Evolutionary conservation across 148 eudicot genomes (phyloP).

Genomic region (Persicaria maculosa): DNA sequence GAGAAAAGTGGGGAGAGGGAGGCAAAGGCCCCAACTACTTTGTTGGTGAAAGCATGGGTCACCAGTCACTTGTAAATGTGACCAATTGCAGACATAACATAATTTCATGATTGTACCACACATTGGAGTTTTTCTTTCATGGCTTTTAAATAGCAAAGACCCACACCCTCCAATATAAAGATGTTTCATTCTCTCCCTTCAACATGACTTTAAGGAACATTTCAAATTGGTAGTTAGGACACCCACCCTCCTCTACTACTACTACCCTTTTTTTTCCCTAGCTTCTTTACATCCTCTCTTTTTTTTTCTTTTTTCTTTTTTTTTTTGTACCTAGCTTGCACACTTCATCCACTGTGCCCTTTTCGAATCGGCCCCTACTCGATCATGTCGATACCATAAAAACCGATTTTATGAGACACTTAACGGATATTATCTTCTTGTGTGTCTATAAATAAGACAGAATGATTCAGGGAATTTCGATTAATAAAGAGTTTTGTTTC

Average conservation of each 20-base stretch:
- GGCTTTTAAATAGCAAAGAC: slow-evolving; percentile 7
- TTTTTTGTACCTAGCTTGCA: background rate
- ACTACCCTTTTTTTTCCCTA: background rate
- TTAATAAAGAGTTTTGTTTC: no score
- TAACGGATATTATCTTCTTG: no score
- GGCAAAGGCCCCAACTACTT: slow-evolving; percentile 2
- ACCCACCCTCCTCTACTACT: background rate
- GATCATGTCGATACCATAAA: background rate
- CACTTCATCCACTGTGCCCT: background rate
- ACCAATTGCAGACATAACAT: slow-evolving; percentile 6
- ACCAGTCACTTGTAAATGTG: slow-evolving; percentile 8
- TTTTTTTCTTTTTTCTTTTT: no score
- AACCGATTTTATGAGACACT: no score
- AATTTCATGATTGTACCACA: background rate
- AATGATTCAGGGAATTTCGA: no score
- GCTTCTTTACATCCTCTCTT: background rate
- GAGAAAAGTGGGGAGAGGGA: background rate
- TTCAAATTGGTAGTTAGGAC: slow-evolving; percentile 9
- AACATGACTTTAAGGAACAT: slow-evolving; percentile 9
- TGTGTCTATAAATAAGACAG: no score
- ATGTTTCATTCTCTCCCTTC: slow-evolving; percentile 11
- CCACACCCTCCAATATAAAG: slow-evolving; percentile 4
- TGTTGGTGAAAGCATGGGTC: slow-evolving; percentile 11
- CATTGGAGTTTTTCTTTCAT: background rate
- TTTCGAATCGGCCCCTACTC: background rate